These are phyloP conservation scores for Yamadazyma mexicana DNA, from an alignment of 1,139 yeast genomes.

Conservation along the genomic window DNA sequence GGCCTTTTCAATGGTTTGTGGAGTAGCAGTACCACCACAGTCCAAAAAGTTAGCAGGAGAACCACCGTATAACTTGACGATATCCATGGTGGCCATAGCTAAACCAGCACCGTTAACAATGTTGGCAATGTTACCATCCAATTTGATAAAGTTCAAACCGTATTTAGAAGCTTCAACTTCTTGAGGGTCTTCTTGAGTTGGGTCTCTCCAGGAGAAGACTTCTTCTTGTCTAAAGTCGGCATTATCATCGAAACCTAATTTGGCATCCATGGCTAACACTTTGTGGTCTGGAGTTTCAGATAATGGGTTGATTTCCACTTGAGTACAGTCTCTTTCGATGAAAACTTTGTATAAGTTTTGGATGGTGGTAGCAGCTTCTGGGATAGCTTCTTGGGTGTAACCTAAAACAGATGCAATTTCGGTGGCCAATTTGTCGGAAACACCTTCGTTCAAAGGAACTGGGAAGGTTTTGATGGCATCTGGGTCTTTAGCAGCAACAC, in stretches of 20 bases:
- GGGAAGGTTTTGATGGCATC: slow-evolving; percentile 89
- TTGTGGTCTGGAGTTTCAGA: slow-evolving; percentile 89
- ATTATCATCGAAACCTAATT: slow-evolving; percentile 95
- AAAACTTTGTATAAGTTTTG: slow-evolving; percentile 87
- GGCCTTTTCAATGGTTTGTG: slow-evolving; percentile 96
- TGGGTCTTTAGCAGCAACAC: slow-evolving; percentile 92
- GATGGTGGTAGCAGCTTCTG: slow-evolving; percentile 86
- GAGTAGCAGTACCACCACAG: slow-evolving; percentile 99
- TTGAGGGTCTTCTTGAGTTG: slow-evolving; percentile 96
- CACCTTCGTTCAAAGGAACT: slow-evolving; percentile 75
- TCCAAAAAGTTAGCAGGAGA: slow-evolving; percentile 98
- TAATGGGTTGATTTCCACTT: slow-evolving; percentile 97
- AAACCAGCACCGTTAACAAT: slow-evolving; percentile 99
- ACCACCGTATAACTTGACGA: slow-evolving; percentile 97
- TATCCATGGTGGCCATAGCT: slow-evolving; percentile 99
- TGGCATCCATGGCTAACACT: slow-evolving; percentile 98
- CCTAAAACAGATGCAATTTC: slow-evolving; percentile 81
- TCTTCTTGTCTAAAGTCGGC: slow-evolving; percentile 95
- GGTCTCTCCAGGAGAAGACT: slow-evolving; percentile 94
- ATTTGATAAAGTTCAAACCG: slow-evolving; percentile 93
- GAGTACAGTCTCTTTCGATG: slow-evolving; percentile 91
- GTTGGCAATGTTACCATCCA: slow-evolving; percentile 98
- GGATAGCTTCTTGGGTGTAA: slow-evolving; percentile 73
- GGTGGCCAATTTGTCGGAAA: slow-evolving; percentile 73
- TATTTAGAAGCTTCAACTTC: slow-evolving; percentile 90